phyloP scores from a whole-genome alignment of 2,329 filamentous ascomycete genomes.

The Botrytis tulipae region DNA sequence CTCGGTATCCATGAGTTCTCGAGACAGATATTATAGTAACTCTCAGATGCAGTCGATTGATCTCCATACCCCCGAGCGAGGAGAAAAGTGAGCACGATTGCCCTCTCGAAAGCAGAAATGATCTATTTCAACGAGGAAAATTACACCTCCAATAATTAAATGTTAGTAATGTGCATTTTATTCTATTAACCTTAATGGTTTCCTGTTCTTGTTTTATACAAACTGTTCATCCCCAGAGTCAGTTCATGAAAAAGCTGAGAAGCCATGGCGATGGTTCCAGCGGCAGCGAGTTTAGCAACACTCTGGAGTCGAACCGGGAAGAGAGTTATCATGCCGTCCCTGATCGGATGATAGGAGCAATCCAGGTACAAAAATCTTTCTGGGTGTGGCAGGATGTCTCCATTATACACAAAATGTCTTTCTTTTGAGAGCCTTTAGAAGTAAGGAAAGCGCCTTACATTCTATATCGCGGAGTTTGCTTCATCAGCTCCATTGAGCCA shows the following conservation, averaged over 20 bases:
- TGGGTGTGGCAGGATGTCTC: no score
- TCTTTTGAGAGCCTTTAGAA: not conserved
- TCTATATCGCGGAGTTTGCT: not conserved
- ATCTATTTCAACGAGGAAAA: not conserved
- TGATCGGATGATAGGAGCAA: not conserved
- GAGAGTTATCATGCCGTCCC: not conserved
- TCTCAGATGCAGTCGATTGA: not conserved
- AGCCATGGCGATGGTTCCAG: not conserved
- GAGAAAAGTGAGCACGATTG: not conserved
- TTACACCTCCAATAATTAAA: not conserved
- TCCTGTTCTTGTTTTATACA: not conserved
- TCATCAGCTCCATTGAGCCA: not conserved
- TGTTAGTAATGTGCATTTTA: not conserved
- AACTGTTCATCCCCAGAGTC: not conserved
- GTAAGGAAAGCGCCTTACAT: not conserved
- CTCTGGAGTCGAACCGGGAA: not conserved
- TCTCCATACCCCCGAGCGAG: not conserved
- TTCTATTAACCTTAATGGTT: not conserved
- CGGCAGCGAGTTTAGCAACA: not conserved
- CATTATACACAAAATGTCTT: no score
- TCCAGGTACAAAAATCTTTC: no score
- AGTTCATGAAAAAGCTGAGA: not conserved
- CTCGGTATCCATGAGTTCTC: not conserved
- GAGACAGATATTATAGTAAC: not conserved
- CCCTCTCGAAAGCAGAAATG: not conserved